Base-by-base conservation (phyloP, 352 stramenopile species). In the Phytopythium boreale region DNA sequence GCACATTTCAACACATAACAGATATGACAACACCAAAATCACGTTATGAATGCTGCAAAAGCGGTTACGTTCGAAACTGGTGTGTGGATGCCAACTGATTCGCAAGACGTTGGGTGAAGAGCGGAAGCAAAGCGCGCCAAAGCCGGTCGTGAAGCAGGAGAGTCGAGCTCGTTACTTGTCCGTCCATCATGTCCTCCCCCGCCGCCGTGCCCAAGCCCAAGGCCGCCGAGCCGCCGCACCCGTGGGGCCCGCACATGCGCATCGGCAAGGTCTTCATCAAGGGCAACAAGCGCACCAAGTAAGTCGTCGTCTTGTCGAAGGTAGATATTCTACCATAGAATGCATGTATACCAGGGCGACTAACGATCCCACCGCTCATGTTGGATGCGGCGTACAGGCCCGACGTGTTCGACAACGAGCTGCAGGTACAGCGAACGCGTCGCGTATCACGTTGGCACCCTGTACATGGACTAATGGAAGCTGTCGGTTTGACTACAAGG, bases 231-330 rank as follows among this genome's bases (percentile, higher is more conserved):
- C 66, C 79, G 39, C 77, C 69, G 64, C 83, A 92, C 67, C 83
- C 80, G 67, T 92, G 82, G 84, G 83, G 83, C 8, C 87, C 84
- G 60, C 79, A 72, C 60, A 90, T 96, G 80, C 87, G 76, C 72
- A 87, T 96, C 64, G 76, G 75, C 61, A 93, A 96, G 71, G 86
- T 96, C 52, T 90, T 89, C 64, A 87, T 96, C 64, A 88, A 91
- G 71, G 88, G 88, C 49, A 96, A 95, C 71, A 84, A 93, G 50
- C 84, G 88, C 66, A 95, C 88, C 53, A 95, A 89, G 88, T 94
- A 57, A 47, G 75, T 70, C 11, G 44, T 50, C n/a, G 3, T 34
- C 29, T 34, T 39, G 10, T 6, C 8, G n/a, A n/a, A n/a, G 29
- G 47, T 17, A 11, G 4, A 27, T 29, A 58, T n/a, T n/a, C n/a